Base-by-base conservation (phyloP, 176 grass and related monocot species). In the Areca catechu region DNA sequence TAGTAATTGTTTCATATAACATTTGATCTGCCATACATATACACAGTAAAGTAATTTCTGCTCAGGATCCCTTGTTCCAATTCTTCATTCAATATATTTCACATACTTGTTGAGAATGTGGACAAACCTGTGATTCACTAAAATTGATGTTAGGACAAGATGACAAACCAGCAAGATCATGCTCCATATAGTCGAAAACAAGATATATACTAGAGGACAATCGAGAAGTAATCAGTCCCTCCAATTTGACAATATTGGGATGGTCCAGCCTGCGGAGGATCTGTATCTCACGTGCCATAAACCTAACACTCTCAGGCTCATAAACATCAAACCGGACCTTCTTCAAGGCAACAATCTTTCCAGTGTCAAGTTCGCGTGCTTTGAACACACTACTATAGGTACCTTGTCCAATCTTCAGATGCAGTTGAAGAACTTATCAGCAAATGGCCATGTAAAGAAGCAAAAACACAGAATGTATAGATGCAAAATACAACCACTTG, bases 131-230 rank as follows among this genome's bases (percentile, higher is more conserved):
- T 5, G 60, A 18, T 49, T 62, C 60, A 7, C 30, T 62, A 21
- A 62, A 49, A 29, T 62, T 49, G 60, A 49, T 10, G 16, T 19
- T 37, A 49, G 30, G 60, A n/a, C 34, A 48, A 48, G 29, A 18
- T 15, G 60, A 29, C 43, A 62, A 37, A 16, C 60, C 60, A 23
- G 60, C 60, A 15, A 62, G 61, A 23, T 64, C 61, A 24, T 64
- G 61, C 20, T 64, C 61, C 61, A 64, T 64, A 48, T 64, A 64
- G 34, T 49, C 18, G 16, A 62, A 62, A 48, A 62, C 60, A 62
- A 62, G 60, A 43, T 62, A 62, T 37, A 62, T 20, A 22, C 24
- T 64, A 16, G 21, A 5, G 23, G 61, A 64, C 48, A 22, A 23
- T 24, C 12, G 47, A 7, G 61, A 64, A 17, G 61, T 22, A 50